A percentile compares a stretch with the other conserved stretches of the same genome.
These are phyloP conservation scores for Kockiozyma suomiensis DNA, from an alignment of 805 yeast species.

Conservation along the genomic window DNA sequence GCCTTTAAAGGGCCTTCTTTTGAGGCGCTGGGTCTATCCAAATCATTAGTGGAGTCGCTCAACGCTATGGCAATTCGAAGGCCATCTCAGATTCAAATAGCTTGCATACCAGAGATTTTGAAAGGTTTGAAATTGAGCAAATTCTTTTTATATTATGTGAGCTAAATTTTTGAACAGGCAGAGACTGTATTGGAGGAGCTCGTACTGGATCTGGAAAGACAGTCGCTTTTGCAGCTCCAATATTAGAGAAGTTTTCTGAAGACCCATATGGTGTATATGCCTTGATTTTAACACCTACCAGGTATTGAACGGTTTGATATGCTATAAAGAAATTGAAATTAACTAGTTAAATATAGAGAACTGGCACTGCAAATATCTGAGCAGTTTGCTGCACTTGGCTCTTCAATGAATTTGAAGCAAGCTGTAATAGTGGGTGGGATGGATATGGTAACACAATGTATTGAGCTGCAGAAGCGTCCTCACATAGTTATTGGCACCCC, in stretches of 20 bases:
- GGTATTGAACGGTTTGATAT: slow-evolving; percentile 10
- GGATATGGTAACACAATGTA: slow-evolving; percentile 85
- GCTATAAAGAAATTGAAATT: not conserved
- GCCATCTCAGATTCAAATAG: slow-evolving; percentile 85
- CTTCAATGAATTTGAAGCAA: slow-evolving; percentile 82
- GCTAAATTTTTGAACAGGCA: slow-evolving; percentile 43
- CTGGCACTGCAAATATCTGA: slow-evolving; percentile 96
- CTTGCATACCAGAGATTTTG: slow-evolving; percentile 85
- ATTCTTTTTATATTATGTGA: not conserved
- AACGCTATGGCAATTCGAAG: slow-evolving; percentile 75
- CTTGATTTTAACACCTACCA: slow-evolving; percentile 76
- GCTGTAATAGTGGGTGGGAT: slow-evolving; percentile 92
- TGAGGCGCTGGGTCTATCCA: slow-evolving; percentile 70
- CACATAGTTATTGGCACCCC: slow-evolving; percentile 97
- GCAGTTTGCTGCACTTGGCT: slow-evolving; percentile 90
- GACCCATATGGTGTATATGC: slow-evolving; percentile 95
- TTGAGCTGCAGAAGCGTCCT: slow-evolving; percentile 78
- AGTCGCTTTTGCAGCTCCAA: slow-evolving; percentile 96
- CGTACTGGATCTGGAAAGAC: slow-evolving; percentile 98
- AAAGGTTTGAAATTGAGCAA: slow-evolving; percentile 46
- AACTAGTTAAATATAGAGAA: slow-evolving; percentile 61
- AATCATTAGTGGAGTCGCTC: slow-evolving; percentile 84
- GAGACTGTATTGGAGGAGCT: slow-evolving; percentile 97
- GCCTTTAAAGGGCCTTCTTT: slow-evolving; percentile 43
- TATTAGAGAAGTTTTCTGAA: slow-evolving; percentile 89